phyloP scores from a whole-genome alignment of 75 land plant genomes.

The Sequoia sempervirens region DNA sequence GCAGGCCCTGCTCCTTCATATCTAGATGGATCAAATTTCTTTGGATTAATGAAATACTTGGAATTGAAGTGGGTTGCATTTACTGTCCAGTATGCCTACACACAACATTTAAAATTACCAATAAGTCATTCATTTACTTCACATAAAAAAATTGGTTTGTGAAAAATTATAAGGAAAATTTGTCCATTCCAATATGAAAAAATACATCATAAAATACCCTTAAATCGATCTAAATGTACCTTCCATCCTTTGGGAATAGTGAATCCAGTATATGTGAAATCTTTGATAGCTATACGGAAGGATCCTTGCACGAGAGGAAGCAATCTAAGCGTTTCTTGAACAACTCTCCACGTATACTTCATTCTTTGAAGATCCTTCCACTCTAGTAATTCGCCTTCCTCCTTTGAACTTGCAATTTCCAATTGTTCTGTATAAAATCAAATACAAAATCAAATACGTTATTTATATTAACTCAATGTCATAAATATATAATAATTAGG shows the following conservation, averaged over 20 bases:
- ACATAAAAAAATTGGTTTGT: neutral
- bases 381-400: slow-evolving; percentile 15
- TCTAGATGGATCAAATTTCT: slow-evolving; percentile 49
- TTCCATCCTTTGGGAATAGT: slow-evolving; percentile 63
- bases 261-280: slow-evolving; percentile 44
- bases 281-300: slow-evolving; percentile 33
- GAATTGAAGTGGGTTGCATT: slow-evolving; percentile 22
- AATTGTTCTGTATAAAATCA: slow-evolving; percentile 28
- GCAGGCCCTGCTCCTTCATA: slow-evolving; percentile 29
- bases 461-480: too few relatives aligned
- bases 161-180: too few relatives aligned
- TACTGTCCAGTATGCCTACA: slow-evolving; percentile 31
- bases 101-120: neutral
- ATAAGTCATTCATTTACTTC: neutral
- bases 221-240: slow-evolving; percentile 1
- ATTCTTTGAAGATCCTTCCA: slow-evolving; percentile 41
- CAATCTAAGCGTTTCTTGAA: slow-evolving; percentile 36
- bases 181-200: too few relatives aligned
- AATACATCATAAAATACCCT: neutral
- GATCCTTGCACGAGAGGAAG: slow-evolving; percentile 35
- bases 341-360: slow-evolving; percentile 60
- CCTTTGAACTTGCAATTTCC: slow-evolving; percentile 27
- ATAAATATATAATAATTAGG: too few relatives aligned
- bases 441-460: too few relatives aligned
- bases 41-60: slow-evolving; percentile 37